Percentiles rank a stretch among this genome's conserved stretches.
Conservation (phyloP, 1,284 basidiomycete species). For the Malassezia brasiliensis region DNA sequence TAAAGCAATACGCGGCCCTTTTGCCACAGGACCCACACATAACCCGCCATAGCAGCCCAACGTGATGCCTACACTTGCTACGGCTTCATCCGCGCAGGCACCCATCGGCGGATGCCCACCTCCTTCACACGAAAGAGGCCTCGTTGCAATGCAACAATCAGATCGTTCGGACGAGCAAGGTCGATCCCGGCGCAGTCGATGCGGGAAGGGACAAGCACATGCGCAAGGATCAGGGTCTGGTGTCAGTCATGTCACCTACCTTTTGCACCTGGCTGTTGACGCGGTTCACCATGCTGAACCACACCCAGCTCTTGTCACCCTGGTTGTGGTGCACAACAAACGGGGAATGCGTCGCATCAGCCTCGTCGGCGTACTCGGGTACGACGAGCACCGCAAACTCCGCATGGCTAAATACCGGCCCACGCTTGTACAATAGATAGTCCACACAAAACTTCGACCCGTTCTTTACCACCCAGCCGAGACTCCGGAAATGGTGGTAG, state of each 20-base stretch:
- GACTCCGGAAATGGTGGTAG: conserved; percentile 88
- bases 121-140: conserved; percentile 63
- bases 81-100: conserved; percentile 84
- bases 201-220: conserved; percentile 35
- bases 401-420: conserved; percentile 89
- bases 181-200: conserved; percentile 52
- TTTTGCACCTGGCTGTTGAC: conserved; percentile 97
- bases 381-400: conserved; percentile 87
- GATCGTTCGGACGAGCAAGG: conserved; percentile 47
- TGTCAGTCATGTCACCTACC: not conserved
- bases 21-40: too few relatives aligned
- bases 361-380: conserved; percentile 74
- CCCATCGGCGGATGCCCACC: conserved; percentile 72
- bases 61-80: conserved; percentile 43
- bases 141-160: conserved; percentile 56
- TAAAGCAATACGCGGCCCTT: too few relatives aligned
- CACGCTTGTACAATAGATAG: conserved; percentile 83
- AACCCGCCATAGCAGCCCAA: too few relatives aligned
- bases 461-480: conserved; percentile 94
- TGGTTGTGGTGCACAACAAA: conserved; percentile 31
- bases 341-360: conserved; percentile 55
- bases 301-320: conserved; percentile 68
- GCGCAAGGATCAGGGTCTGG: conserved; percentile 36
- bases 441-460: conserved; percentile 98
- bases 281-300: conserved; percentile 91